Evolutionary conservation across 169 alveolate genomes (phyloP), one percentile per base, ranked within the genome.

Genomic region (Babesia divergens): DNA sequence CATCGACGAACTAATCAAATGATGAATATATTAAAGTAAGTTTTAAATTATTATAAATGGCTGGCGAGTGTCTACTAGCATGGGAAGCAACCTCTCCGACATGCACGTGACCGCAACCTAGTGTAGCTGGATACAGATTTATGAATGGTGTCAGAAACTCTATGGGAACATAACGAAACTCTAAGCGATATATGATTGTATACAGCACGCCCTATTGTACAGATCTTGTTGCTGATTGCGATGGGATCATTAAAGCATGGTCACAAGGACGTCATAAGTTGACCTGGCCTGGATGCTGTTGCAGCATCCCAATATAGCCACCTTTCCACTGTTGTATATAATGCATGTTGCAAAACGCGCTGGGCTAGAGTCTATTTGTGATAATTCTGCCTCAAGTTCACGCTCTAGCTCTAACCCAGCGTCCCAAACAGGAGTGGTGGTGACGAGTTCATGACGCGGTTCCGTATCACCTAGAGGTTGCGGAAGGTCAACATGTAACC

Each of bases 311-410:
- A 65, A 47, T 9, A 77, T 77, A 66, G 46, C 72, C 22, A 67
- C 37, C 35, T 77, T 77, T 14, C 86, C 86, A 29, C 86, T 77
- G 16, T 60, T 56, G 75, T 64, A 77, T 26, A 77, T 56, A 13
- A 77, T 56, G 34, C 86, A 77, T 22, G 86, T 64, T 29, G 74
- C 72, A 20, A 29, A 31, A 13, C 69, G 67, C 18, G 22, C 32
- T 22, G 43, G 47, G 2, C 38, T 28, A 8, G 13, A 22, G 24
- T 42, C 50, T 6, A 60, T 3, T 13, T 40, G 60, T 8, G 51
- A 60, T 6, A 74, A 44, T 34, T 77, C 86, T 18, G 18, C 49
- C 44, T 77, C 86, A 26, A 77, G 62, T 31, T 59, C 77, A 24
- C 64, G 68, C 32, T 74, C 84, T 24, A 74, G 52, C 46, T 66